Conservation (phyloP, 2,329 filamentous ascomycete genomes). For the Beauveria sp. region DNA sequence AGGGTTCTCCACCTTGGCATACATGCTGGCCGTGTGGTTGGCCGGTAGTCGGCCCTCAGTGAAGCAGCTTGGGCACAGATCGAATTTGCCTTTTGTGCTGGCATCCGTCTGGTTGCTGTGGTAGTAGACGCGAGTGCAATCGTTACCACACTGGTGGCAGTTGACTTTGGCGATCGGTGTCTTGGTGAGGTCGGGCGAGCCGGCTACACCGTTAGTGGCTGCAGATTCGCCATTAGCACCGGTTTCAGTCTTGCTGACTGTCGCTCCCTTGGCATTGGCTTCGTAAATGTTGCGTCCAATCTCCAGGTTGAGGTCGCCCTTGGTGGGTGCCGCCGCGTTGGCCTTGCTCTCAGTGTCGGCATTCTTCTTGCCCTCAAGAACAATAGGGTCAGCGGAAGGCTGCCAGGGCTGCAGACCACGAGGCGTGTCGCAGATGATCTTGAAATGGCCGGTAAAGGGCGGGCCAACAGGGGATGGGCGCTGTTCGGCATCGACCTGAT, state of each 20-base stretch:
- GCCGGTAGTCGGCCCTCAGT: constrained; percentile 75
- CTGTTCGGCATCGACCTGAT: constrained; percentile 88
- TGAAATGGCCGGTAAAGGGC: constrained; percentile 95
- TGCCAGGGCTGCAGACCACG: constrained; percentile 93
- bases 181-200: constrained; percentile 56
- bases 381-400: constrained; percentile 68
- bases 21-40: constrained; percentile 72
- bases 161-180: constrained; percentile 61
- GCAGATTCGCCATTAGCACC: constrained; percentile 71
- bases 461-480: constrained; percentile 91
- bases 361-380: constrained; percentile 53
- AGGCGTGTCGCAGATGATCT: constrained; percentile 90
- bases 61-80: constrained; percentile 87
- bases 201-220: constrained; percentile 55
- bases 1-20: constrained; percentile 84
- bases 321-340: constrained; percentile 55
- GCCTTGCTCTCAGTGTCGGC: constrained; percentile 68
- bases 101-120: constrained; percentile 49
- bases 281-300: constrained; percentile 95
- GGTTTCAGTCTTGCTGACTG: constrained; percentile 62
- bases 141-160: constrained; percentile 86
- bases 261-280: constrained; percentile 67
- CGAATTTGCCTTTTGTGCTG: constrained; percentile 66
- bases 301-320: constrained; percentile 83
- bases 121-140: constrained; percentile 65